These are phyloP conservation scores for Aspergillus sclerotiicarbonarius DNA, from an alignment of 495 filamentous ascomycete genomes.

Conservation along the genomic window DNA sequence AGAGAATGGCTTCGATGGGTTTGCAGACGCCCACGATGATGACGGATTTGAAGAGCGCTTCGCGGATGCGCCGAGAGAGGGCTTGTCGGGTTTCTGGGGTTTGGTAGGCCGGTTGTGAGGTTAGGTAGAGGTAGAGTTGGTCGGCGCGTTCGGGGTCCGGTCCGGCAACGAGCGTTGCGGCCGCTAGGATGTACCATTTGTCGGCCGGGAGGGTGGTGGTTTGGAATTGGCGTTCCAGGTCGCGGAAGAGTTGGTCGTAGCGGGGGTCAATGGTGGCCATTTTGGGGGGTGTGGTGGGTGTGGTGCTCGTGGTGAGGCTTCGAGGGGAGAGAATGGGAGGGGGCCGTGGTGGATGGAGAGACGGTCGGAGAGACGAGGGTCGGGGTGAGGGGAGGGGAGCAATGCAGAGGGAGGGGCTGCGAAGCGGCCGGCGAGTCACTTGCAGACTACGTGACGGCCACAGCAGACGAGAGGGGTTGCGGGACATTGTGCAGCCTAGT, in stretches of 20 bases:
- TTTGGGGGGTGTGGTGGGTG: slow-evolving; percentile 2
- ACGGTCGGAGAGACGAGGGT: neutral
- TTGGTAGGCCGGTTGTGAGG: slow-evolving; percentile 35
- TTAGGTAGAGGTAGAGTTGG: slow-evolving; percentile 51
- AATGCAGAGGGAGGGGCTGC: neutral
- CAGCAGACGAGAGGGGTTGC: neutral
- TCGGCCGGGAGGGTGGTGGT: slow-evolving; percentile 46
- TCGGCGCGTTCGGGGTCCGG: slow-evolving; percentile 46
- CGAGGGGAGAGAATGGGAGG: neutral
- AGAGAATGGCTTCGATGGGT: slow-evolving; percentile 49
- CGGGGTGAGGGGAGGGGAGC: neutral
- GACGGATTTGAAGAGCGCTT: slow-evolving; percentile 51
- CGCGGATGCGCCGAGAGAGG: slow-evolving; percentile 50
- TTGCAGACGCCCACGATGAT: slow-evolving; percentile 54
- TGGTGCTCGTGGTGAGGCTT: slow-evolving; percentile 1
- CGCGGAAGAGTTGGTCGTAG: slow-evolving; percentile 45
- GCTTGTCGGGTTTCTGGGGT: slow-evolving; percentile 40
- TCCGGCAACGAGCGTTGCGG: slow-evolving; percentile 43
- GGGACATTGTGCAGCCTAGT: neutral
- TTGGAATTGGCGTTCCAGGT: slow-evolving; percentile 51
- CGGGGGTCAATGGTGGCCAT: slow-evolving; percentile 25
- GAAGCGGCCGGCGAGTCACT: neutral
- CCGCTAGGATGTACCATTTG: slow-evolving; percentile 57
- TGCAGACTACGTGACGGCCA: neutral
- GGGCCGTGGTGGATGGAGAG: neutral